Evolutionary conservation across 164 flowering plant genomes (phyloP).

Genomic region (Nelumbo lutea): DNA sequence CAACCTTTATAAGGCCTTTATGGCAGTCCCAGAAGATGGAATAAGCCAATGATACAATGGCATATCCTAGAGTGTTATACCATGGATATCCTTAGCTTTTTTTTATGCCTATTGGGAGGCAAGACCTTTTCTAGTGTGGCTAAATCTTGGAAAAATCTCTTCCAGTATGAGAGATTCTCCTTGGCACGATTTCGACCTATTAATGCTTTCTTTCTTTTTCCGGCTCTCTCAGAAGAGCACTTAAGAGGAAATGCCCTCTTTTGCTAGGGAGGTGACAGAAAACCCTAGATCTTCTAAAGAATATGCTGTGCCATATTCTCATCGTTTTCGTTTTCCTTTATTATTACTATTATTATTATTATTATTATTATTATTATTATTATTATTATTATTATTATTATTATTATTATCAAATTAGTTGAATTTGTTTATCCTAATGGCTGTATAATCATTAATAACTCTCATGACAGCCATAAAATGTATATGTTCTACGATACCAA

Average conservation of each 20-base stretch:
- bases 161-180: slow-evolving; percentile 14
- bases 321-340: slow-evolving; percentile 1
- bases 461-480: too few relatives aligned
- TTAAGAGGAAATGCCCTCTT: slow-evolving; percentile 13
- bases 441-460: too few relatives aligned
- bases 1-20: slow-evolving; percentile 2
- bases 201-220: neutral
- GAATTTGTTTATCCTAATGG: too few relatives aligned
- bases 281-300: slow-evolving; percentile 6
- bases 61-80: slow-evolving; percentile 35
- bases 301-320: slow-evolving; percentile 27
- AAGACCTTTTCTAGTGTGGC: slow-evolving; percentile 5
- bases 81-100: slow-evolving; percentile 33
- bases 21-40: neutral
- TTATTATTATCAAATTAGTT: too few relatives aligned
- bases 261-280: neutral
- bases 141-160: neutral
- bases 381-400: too few relatives aligned
- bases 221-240: slow-evolving; percentile 6
- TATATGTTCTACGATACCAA: too few relatives aligned
- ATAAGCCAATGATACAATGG: slow-evolving; percentile 14
- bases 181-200: slow-evolving; percentile 16
- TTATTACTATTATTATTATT: too few relatives aligned
- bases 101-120: slow-evolving; percentile 6
- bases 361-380: too few relatives aligned